Percentiles rank a stretch among this genome's conserved stretches.
Conservation (phyloP, 345 rosid genomes). For the Euclidium syriacum region DNA sequence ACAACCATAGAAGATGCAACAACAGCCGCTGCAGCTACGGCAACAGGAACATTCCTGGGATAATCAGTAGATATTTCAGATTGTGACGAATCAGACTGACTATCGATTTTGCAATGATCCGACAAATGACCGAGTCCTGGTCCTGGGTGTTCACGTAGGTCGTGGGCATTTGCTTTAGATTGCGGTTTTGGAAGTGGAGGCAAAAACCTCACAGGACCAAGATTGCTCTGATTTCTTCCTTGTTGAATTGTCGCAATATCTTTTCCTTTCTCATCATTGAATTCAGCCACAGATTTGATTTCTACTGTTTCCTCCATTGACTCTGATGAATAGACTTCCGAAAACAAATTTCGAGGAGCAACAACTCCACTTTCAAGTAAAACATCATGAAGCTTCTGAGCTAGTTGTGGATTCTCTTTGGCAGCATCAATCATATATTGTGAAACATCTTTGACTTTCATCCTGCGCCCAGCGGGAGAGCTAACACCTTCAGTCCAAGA, state of each 20-base stretch:
- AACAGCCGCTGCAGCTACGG: constrained; percentile 91
- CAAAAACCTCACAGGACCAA: constrained; percentile 42
- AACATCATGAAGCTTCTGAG: constrained; percentile 88
- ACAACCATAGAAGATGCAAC: constrained; percentile 96
- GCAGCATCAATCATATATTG: constrained; percentile 94
- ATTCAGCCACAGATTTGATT: constrained; percentile 36
- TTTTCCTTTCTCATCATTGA: constrained; percentile 34
- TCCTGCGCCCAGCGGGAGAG: constrained; percentile 74
- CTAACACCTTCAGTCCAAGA: constrained; percentile 98
- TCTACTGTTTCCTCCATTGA: constrained; percentile 45
- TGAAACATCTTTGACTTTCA: constrained; percentile 95
- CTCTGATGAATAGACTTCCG: constrained; percentile 54
- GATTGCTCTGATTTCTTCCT: constrained; percentile 41
- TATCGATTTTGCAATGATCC: constrained; percentile 33
- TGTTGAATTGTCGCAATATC: constrained; percentile 29
- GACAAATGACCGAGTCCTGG: constrained; percentile 25
- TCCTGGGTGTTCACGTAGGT: constrained; percentile 43
- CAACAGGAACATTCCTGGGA: constrained; percentile 69
- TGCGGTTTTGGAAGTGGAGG: constrained; percentile 53
- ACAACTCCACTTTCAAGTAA: constrained; percentile 89
- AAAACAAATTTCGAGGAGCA: constrained; percentile 79
- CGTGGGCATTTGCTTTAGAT: constrained; percentile 36
- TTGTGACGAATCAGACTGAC: constrained; percentile 37
- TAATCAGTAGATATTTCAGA: constrained; percentile 41
- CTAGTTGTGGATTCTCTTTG: constrained; percentile 88